A percentile compares a stretch with the other conserved stretches of the same genome.
Evolutionary conservation across 1,284 basidiomycete genomes (phyloP).

Genomic region (Moniliella sp.): DNA sequence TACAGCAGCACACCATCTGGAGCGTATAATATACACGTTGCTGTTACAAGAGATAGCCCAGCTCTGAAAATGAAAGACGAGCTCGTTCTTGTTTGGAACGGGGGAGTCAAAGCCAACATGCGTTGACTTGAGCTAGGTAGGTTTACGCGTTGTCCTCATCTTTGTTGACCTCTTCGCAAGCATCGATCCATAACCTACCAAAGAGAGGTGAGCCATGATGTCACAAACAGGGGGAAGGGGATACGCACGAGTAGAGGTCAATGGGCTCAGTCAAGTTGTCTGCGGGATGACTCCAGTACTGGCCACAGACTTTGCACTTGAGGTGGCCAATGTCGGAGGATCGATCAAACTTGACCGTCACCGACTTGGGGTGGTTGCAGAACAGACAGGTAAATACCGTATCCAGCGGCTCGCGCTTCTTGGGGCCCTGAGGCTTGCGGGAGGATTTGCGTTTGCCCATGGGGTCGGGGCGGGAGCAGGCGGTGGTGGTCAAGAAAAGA

Average conservation of each 20-base stretch:
- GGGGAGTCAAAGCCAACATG: no score
- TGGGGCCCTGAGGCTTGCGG: conserved; percentile 13
- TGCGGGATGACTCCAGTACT: conserved; percentile 20
- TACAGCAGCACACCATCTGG: no score
- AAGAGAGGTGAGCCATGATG: not conserved
- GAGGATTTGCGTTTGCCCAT: conserved; percentile 26
- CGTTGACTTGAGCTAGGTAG: no score
- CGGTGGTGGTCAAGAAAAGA: no score
- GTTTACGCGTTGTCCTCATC: no score
- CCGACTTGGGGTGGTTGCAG: conserved; percentile 70
- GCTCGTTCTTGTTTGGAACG: no score
- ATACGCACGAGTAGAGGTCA: conserved; percentile 53
- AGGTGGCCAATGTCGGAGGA: conserved; percentile 19
- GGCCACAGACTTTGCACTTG: conserved; percentile 29
- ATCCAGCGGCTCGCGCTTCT: conserved; percentile 19
- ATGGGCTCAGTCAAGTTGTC: conserved; percentile 63
- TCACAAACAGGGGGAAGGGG: not conserved
- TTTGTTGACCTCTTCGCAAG: conserved; percentile 55
- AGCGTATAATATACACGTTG: no score
- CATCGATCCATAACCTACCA: conserved; percentile 60
- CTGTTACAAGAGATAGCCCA: no score
- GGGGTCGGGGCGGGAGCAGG: no score
- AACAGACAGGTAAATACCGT: conserved; percentile 44
- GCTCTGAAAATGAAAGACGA: no score
- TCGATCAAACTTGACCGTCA: conserved; percentile 51